Percentiles rank a stretch among this genome's conserved stretches.
Conservation (phyloP, 1,284 basidiomycete species). For the Cutaneotrichosporon daszewskae region DNA sequence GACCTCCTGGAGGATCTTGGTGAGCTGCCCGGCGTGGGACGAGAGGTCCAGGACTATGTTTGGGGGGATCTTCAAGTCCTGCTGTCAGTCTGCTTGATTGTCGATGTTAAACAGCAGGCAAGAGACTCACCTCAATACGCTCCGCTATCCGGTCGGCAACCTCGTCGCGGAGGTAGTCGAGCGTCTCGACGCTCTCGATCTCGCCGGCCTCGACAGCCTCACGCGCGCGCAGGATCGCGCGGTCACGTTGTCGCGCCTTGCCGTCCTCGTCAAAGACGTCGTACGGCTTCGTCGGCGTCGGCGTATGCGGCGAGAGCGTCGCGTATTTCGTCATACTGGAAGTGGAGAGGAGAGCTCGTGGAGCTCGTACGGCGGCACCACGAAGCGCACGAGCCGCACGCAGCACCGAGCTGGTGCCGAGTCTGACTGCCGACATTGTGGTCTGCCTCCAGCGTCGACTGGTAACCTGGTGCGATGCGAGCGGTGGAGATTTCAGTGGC, state of each 20-base stretch:
- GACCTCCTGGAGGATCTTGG: slow-evolving; percentile 69
- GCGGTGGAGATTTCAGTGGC: too few relatives aligned
- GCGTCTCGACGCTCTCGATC: slow-evolving; percentile 49
- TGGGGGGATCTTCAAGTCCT: slow-evolving; percentile 90
- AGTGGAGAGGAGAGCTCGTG: background rate
- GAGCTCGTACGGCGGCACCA: too few relatives aligned
- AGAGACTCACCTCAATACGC: slow-evolving; percentile 62
- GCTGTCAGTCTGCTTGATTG: slow-evolving; percentile 6
- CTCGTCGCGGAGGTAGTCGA: slow-evolving; percentile 89
- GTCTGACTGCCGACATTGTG: background rate
- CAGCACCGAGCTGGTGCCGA: background rate
- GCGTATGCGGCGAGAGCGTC: slow-evolving; percentile 37
- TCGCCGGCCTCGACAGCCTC: slow-evolving; percentile 50
- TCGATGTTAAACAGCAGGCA: too few relatives aligned
- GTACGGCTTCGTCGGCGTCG: slow-evolving; percentile 52
- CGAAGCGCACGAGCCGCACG: background rate
- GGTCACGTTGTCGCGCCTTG: slow-evolving; percentile 77
- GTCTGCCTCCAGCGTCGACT: too few relatives aligned
- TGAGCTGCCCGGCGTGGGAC: slow-evolving; percentile 89
- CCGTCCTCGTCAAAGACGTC: slow-evolving; percentile 80
- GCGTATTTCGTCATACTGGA: slow-evolving; percentile 22
- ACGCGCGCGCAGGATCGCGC: slow-evolving; percentile 59
- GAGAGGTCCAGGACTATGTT: slow-evolving; percentile 78
- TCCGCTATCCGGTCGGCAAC: slow-evolving; percentile 87
- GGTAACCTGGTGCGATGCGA: background rate